These are phyloP conservation scores for Erythrophleum ivorense DNA, from an alignment of 331 rosid genomes.

Conservation along the genomic window DNA sequence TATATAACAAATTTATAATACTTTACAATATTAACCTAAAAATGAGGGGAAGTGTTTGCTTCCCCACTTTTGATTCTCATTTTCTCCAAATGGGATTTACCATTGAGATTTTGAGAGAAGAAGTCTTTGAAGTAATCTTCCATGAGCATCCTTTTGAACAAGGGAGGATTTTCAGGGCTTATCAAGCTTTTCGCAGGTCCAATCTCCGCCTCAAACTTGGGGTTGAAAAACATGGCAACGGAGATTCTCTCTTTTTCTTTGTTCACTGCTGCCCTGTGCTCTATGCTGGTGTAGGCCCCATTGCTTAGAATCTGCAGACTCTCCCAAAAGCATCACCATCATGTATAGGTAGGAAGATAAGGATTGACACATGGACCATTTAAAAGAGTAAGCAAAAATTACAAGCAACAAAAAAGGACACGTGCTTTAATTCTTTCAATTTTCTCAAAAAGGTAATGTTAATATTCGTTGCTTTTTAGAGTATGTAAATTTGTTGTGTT, in stretches of 20 bases:
- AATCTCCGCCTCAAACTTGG: slow-evolving; percentile 71
- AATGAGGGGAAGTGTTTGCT: not conserved
- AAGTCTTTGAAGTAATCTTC: slow-evolving; percentile 67
- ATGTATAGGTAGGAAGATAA: not conserved
- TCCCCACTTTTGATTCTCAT: slow-evolving; percentile 51
- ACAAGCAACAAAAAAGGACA: not conserved
- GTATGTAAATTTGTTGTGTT: not conserved
- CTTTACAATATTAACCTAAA: not conserved
- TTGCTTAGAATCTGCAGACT: slow-evolving; percentile 69
- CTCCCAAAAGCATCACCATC: not conserved
- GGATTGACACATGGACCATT: not conserved
- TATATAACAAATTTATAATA: not conserved
- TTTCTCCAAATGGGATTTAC: slow-evolving; percentile 67
- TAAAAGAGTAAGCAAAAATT: not conserved
- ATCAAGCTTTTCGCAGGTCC: slow-evolving; percentile 52
- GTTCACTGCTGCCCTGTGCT: slow-evolving; percentile 69
- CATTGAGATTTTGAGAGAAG: slow-evolving; percentile 56
- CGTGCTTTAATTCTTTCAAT: not conserved
- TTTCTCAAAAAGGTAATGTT: not conserved
- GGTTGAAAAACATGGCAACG: slow-evolving; percentile 64
- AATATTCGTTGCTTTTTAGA: not conserved
- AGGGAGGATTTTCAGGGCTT: slow-evolving; percentile 56
- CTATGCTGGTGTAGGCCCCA: slow-evolving; percentile 67
- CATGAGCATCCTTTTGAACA: slow-evolving; percentile 56
- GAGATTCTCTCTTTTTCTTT: slow-evolving; percentile 65